phyloP scores from a whole-genome alignment of 192 early-diverging fungal genomes.

The Coemansia sp. region DNA sequence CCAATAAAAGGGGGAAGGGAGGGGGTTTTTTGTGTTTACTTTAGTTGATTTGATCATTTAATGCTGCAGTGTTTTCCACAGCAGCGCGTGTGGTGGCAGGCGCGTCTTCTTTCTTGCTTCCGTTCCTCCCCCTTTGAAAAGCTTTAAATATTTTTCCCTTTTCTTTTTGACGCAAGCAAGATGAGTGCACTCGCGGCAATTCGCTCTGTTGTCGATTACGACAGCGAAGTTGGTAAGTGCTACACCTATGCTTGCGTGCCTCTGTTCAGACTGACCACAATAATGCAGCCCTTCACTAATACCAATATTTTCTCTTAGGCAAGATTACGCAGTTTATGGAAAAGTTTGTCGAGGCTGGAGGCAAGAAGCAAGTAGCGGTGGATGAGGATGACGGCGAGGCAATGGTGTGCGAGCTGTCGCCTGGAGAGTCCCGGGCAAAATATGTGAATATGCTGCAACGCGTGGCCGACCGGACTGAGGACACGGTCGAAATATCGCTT shows the following conservation, averaged over 20 bases:
- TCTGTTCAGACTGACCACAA: background rate
- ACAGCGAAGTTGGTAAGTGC: slow-evolving; percentile 40
- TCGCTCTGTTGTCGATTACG: slow-evolving; percentile 45
- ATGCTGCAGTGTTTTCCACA: background rate
- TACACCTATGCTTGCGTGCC: background rate
- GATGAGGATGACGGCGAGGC: slow-evolving; percentile 11
- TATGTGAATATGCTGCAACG: slow-evolving; percentile 58
- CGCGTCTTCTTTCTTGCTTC: background rate
- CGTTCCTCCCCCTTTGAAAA: background rate
- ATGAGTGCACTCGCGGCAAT: slow-evolving; percentile 51
- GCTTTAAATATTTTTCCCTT: background rate
- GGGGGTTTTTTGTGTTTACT: background rate
- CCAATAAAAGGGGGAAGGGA: background rate
- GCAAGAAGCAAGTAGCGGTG: slow-evolving; percentile 25
- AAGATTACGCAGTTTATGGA: slow-evolving; percentile 39
- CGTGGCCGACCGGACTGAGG: slow-evolving; percentile 61
- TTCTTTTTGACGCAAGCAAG: background rate
- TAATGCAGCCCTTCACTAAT: background rate
- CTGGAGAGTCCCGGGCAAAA: slow-evolving; percentile 27
- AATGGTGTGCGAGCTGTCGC: slow-evolving; percentile 19
- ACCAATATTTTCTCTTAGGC: background rate
- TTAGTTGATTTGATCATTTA: background rate
- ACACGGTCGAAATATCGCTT: slow-evolving; percentile 62
- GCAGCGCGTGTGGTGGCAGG: background rate
- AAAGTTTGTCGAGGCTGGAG: slow-evolving; percentile 27